Conservation (phyloP, 2,329 filamentous ascomycete genomes). For the Zymoseptoria ardabiliae region DNA sequence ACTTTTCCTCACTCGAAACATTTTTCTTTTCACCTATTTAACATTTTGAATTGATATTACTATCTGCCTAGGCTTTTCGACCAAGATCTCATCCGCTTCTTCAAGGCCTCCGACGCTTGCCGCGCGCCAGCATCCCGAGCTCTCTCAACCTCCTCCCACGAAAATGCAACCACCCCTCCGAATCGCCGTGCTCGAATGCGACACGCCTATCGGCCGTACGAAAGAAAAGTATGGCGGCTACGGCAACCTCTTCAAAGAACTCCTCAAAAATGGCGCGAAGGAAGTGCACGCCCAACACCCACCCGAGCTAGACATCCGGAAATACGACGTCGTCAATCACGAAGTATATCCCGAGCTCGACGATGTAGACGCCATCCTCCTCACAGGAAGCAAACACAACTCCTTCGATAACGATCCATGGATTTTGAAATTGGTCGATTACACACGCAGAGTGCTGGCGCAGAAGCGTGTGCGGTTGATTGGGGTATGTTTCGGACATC, state of each 20-base stretch:
- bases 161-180: constrained; percentile 42
- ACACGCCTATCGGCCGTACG: constrained; percentile 62
- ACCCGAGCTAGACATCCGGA: constrained; percentile 50
- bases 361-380: constrained; percentile 70
- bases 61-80: no score
- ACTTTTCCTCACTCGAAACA: no score
- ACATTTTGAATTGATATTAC: no score
- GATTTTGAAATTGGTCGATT: constrained; percentile 69
- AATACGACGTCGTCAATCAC: constrained; percentile 63
- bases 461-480: constrained; percentile 61
- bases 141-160: background rate
- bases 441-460: constrained; percentile 52
- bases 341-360: constrained; percentile 64
- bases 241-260: constrained; percentile 51
- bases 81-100: background rate
- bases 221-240: constrained; percentile 63
- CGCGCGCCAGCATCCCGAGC: background rate
- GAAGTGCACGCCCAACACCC: constrained; percentile 38
- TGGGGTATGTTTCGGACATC: constrained; percentile 81
- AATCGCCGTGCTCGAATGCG: constrained; percentile 83
- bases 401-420: constrained; percentile 67
- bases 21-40: background rate
- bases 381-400: constrained; percentile 66
- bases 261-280: constrained; percentile 45
- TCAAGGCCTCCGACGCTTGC: background rate